Evolutionary conservation across 2,329 filamentous ascomycete genomes (phyloP).

Genomic region (Ceratocystis lukuohia): DNA sequence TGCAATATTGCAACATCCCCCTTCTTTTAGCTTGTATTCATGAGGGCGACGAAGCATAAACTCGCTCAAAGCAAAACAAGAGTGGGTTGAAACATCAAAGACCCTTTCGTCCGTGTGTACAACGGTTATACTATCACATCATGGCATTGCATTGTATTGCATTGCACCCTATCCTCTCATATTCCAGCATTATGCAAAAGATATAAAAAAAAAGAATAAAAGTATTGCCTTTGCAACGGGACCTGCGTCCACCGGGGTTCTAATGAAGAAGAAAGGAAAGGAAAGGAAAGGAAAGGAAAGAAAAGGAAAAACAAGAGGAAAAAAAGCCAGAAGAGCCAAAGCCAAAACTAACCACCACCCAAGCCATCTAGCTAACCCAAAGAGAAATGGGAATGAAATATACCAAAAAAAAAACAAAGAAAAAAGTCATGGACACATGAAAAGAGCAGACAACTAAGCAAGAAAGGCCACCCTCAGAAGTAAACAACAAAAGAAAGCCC

Average conservation of each 20-base stretch:
- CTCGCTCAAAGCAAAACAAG: no score
- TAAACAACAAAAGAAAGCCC: not conserved
- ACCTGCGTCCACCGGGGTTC: slow-evolving; percentile 4
- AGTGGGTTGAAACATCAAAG: no score
- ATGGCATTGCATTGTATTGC: not conserved
- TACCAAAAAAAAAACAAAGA: not conserved
- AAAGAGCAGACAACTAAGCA: not conserved
- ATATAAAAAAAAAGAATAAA: no score
- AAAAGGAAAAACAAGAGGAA: not conserved
- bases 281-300: not conserved
- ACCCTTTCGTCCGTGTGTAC: no score
- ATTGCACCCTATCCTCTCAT: not conserved
- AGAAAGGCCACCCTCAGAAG: not conserved
- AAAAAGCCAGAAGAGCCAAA: not conserved
- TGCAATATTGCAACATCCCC: not conserved
- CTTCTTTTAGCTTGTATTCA: not conserved
- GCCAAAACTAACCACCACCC: no score
- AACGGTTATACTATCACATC: no score
- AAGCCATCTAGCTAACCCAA: no score
- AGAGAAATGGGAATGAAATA: not conserved
- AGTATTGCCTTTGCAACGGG: not conserved
- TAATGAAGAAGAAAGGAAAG: not conserved
- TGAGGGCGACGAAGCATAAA: no score
- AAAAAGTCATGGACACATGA: not conserved
- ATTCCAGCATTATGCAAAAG: not conserved